Base-by-base conservation (phyloP, 768 basidiomycete species). In the Suillus cothurnatus region DNA sequence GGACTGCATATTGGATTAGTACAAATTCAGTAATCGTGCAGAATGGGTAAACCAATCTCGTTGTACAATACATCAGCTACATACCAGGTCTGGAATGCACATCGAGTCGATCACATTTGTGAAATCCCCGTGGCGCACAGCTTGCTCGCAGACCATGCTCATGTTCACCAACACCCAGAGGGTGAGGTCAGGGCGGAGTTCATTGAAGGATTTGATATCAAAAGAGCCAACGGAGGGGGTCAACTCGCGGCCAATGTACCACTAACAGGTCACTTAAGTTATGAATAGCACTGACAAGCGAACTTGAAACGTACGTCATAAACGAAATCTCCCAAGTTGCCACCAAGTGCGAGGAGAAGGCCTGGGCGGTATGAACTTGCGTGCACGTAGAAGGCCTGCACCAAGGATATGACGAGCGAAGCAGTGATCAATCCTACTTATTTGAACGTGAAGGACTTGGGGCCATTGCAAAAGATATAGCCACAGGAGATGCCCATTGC, bases 81-180 rank as follows among this genome's bases (percentile, higher is more conserved):
- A 74, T 99, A 99, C 80, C 88, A 90, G 4, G 83, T 77, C 73
- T 99, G 95, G 83, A 96, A 97, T 19, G 85, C 90, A 88, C 92
- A 99, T 92, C 28, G 93, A 94, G 78, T 97, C 96, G 1, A 95
- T 95, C 68, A 91, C 80, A 19, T 83, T 79, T 31, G 72, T 68
- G 70, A 89, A 75, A 36, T 84, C 74, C 21, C 91, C 93, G 36
- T 88, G 85, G 63, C 92, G 91, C 61, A 85, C 85, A 14, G 93
- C 93, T 76, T 99, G 97, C 72, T 90, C 91, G 76, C 96, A 97
- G 1, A 89, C 85, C 88, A 95, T 92, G 75, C 90, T 90, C 68
- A 98, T 88, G 77, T 98, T 89, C 76, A 96, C 82, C 63, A 99
- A 84, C 36, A 88, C 81, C 97, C 97, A 99, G 89, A 96, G 81